Evolutionary conservation across 192 early-diverging fungal genomes (phyloP).

Genomic region (Phycomyces nitens): DNA sequence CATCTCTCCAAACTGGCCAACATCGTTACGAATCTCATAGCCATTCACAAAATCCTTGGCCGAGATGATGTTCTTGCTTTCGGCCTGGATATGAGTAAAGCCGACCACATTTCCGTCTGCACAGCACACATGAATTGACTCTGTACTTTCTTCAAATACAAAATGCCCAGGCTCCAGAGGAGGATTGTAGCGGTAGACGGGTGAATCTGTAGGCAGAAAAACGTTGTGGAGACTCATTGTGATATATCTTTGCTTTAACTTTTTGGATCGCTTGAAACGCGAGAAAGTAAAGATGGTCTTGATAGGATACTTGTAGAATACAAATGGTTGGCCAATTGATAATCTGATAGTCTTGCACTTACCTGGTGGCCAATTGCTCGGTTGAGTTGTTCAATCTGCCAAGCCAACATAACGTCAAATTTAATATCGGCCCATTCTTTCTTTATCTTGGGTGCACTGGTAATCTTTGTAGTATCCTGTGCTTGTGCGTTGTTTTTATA

Average conservation of each 20-base stretch:
- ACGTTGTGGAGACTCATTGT: constrained; percentile 42
- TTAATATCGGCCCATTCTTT: constrained; percentile 53
- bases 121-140: constrained; percentile 50
- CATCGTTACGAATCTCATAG: constrained; percentile 32
- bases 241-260: neutral
- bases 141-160: constrained; percentile 19
- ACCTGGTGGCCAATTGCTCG: constrained; percentile 77
- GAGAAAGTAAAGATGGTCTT: constrained; percentile 42
- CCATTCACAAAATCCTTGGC: constrained; percentile 72
- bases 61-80: constrained; percentile 53
- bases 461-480: constrained; percentile 64
- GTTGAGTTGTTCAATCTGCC: constrained; percentile 59
- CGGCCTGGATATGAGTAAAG: constrained; percentile 48
- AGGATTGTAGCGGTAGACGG: neutral
- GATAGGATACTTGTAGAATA: constrained; percentile 46
- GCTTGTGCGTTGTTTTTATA: constrained; percentile 50
- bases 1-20: neutral
- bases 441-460: constrained; percentile 66
- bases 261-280: constrained; percentile 2
- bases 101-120: constrained; percentile 50
- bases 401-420: constrained; percentile 59
- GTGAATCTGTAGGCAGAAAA: constrained; percentile 28
- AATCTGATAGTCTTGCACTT: neutral
- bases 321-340: neutral
- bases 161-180: constrained; percentile 39